Base-by-base conservation (phyloP, 2,329 filamentous ascomycete genomes). In the Pseudopyricularia javanii region DNA sequence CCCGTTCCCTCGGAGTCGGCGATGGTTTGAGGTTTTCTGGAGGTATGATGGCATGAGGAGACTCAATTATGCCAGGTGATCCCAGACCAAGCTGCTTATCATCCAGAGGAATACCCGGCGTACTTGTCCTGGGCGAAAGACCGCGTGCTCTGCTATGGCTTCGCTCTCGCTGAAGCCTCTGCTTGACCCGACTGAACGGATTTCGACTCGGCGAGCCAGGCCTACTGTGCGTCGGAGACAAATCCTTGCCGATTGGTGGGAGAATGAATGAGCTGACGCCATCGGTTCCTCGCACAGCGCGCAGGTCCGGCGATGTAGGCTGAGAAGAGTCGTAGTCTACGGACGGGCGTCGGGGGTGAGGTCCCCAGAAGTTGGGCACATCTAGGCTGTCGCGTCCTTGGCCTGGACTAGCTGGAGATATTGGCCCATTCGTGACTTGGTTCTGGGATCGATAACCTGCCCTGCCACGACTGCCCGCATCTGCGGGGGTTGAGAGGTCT, bases 181-280 rank as follows among this genome's bases (percentile, higher is more conserved):
- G 71, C 61, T 75, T 79, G 53, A 80, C 74, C 59, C 74, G 79
- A 28, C 68, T 68, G 54, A 82, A 68, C 1, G 79, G 76, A 52
- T 80, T 85, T 51, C 82, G 76, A 0, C 72, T 69, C 30, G 85
- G 85, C 7, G 86, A 88, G 2, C 72, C 71, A 2, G 78, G 74
- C 24, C 85, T 77, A 60, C 83, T 88, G 7, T 72, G 73, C 3
- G 75, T 70, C 2, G 82, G 78, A 3, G 85, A 86, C 8, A 85
- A 64, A 54, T 86, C 82, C 57, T 79, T 74, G 22, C 77, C 76
- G 55, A 83, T 78, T 12, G 75, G 75, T 24, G 40, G 40, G 4
- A 80, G 79, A 51, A 84, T 74, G 32, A 77, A 72, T 1, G 69
- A 66, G 24, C 20, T 45, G 40, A 15, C 40, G 59, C 70, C 59